Conservation (phyloP, 2,329 filamentous ascomycete species). For the Neophaeococcomyces mojaviensis region DNA sequence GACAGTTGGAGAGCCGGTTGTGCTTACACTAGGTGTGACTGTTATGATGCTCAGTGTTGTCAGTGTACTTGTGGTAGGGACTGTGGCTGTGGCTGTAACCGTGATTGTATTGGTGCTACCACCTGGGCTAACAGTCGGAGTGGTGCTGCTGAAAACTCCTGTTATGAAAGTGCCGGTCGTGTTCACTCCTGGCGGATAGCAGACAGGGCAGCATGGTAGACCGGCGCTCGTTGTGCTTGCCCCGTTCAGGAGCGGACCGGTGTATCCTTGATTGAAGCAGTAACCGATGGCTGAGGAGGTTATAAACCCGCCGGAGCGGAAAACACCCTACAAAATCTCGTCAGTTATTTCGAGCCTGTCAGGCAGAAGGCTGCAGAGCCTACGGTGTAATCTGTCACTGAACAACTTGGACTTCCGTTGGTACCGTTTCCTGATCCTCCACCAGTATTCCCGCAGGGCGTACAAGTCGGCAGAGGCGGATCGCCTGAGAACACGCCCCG, state of each 20-base stretch:
- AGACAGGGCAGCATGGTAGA: conserved; percentile 18
- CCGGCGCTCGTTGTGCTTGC: conserved; percentile 9
- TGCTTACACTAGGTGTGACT: conserved; percentile 1
- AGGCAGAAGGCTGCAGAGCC: neutral
- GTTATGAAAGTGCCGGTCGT: conserved; percentile 13
- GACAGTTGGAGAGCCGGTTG: neutral
- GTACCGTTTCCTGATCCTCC: neutral
- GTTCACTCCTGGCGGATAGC: conserved; percentile 11
- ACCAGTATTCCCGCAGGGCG: conserved; percentile 12
- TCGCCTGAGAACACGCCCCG: conserved; percentile 18
- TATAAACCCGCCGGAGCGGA: conserved; percentile 10
- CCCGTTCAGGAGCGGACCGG: conserved; percentile 12
- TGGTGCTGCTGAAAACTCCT: conserved; percentile 14
- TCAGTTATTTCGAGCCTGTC: neutral
- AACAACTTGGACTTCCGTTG: conserved; percentile 9
- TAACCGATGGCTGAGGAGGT: conserved; percentile 4
- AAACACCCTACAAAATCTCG: conserved; percentile 15
- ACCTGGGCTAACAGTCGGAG: no score
- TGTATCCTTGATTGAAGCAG: conserved; percentile 18
- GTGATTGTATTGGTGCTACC: conserved; percentile 1
- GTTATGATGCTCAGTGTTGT: conserved; percentile 2
- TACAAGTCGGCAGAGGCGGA: conserved; percentile 19
- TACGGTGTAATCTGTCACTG: conserved; percentile 13
- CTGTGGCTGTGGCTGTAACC: neutral
- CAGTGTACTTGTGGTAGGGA: neutral